Percentiles rank a stretch among this genome's conserved stretches.
These are phyloP conservation scores for Boletus albobrunnescens DNA, from an alignment of 1,284 basidiomycete genomes.

Conservation along the genomic window DNA sequence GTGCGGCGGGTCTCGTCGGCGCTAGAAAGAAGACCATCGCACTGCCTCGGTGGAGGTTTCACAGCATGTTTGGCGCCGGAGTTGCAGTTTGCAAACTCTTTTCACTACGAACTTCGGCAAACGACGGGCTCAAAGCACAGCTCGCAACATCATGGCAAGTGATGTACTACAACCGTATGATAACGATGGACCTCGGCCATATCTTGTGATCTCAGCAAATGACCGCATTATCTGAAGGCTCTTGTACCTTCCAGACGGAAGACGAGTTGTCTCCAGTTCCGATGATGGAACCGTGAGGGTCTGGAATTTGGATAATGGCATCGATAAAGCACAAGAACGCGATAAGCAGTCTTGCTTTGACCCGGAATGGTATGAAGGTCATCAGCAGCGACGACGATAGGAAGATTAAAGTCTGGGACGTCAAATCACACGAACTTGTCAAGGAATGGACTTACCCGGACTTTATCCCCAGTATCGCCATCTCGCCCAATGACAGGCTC, in stretches of 20 bases:
- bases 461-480: fast-evolving
- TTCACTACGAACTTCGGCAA: no score
- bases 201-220: no score
- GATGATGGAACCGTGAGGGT: neutral
- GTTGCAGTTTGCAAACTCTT: no score
- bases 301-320: neutral
- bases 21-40: no score
- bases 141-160: no score
- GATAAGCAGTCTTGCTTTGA: neutral
- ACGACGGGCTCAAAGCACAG: no score
- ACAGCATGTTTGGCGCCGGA: no score
- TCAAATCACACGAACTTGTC: neutral
- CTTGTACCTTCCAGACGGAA: neutral
- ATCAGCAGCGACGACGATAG: neutral
- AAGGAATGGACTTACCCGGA: neutral
- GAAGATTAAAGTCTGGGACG: conserved; percentile 2
- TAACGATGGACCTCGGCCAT: neutral
- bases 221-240: neutral
- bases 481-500: conserved; percentile 6
- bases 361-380: conserved; percentile 2
- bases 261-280: neutral
- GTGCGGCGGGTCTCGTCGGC: no score
- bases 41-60: no score
- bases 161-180: no score
- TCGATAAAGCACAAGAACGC: neutral